A percentile compares a stretch with the other conserved stretches of the same genome.
These are phyloP conservation scores for Pachyrhizus erosus DNA, from an alignment of 306 rosid genomes.

Conservation along the genomic window DNA sequence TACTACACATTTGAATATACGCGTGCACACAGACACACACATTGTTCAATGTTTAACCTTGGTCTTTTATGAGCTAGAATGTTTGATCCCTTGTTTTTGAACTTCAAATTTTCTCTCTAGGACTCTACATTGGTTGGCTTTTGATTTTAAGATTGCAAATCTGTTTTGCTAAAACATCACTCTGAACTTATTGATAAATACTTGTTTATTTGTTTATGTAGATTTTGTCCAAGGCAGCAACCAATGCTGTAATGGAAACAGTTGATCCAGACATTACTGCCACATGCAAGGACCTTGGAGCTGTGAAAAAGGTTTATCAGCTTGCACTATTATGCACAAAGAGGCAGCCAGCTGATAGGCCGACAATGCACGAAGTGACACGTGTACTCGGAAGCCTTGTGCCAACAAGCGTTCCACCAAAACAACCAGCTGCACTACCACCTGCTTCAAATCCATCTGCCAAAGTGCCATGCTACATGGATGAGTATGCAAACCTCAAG, in stretches of 20 bases:
- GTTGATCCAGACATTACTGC: constrained; percentile 80
- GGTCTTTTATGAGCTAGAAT: background rate
- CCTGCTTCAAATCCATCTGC: constrained; percentile 53
- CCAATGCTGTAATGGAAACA: constrained; percentile 92
- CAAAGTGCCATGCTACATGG: constrained; percentile 68
- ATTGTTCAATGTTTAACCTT: background rate
- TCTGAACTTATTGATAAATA: background rate
- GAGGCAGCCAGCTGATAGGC: constrained; percentile 80
- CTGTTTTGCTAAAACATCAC: background rate
- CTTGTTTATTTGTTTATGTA: constrained; percentile 37
- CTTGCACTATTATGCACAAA: constrained; percentile 88
- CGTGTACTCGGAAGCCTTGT: constrained; percentile 73
- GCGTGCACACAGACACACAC: background rate
- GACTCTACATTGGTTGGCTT: background rate
- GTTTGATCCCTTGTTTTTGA: background rate
- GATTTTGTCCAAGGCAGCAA: constrained; percentile 87
- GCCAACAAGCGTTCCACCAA: constrained; percentile 41
- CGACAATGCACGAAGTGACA: constrained; percentile 90
- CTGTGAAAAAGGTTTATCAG: constrained; percentile 80
- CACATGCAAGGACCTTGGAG: constrained; percentile 84
- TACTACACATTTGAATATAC: background rate
- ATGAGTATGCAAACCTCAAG: constrained; percentile 85
- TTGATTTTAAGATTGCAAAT: background rate
- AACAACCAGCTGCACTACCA: constrained; percentile 30
- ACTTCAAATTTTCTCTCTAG: background rate